Conservation (phyloP, 257 asterid genomes). For the Cordia subcordata region DNA sequence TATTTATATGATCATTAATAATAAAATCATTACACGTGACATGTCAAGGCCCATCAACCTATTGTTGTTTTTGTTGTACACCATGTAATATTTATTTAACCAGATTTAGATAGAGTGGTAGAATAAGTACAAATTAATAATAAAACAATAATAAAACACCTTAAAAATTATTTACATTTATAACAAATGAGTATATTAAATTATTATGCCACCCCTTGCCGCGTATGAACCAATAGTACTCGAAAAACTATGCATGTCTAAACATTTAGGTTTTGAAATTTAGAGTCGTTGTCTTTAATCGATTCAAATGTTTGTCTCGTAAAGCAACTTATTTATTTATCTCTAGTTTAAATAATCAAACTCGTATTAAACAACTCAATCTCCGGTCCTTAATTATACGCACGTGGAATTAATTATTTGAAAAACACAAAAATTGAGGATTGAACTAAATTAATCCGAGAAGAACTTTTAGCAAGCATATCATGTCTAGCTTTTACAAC, state of each 20-base stretch:
- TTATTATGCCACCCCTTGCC: not conserved
- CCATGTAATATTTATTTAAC: no score
- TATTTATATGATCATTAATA: no score
- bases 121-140: no score
- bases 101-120: no score
- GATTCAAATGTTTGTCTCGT: slow-evolving; percentile 9
- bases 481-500: not conserved
- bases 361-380: no score
- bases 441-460: not conserved
- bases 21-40: no score
- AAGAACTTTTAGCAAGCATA: not conserved
- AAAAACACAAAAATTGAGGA: not conserved
- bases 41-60: no score
- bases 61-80: no score
- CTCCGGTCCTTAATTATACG: not conserved
- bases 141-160: no score
- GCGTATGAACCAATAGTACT: not conserved
- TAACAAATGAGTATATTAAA: no score
- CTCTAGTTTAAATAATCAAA: not conserved
- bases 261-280: not conserved
- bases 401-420: not conserved
- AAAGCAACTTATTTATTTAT: not conserved
- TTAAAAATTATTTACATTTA: no score
- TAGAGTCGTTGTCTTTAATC: slow-evolving; percentile 2
- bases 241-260: not conserved